Percentiles rank a stretch among this genome's conserved stretches.
Evolutionary conservation across 129 eudicot species (phyloP).

Genomic region (Centrapalus pauciflorus): DNA sequence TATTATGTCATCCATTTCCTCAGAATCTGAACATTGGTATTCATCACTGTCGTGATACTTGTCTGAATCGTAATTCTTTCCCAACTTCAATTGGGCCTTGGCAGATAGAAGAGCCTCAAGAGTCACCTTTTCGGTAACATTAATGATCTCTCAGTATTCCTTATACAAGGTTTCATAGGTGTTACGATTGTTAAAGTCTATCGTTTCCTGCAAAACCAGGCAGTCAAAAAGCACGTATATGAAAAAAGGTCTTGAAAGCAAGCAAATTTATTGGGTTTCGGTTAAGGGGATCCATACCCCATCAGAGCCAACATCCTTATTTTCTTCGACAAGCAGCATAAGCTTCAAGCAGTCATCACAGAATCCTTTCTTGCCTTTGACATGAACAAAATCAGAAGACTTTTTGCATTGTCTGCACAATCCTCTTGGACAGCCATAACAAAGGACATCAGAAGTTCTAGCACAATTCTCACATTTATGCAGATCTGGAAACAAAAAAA

Average conservation of each 20-base stretch:
- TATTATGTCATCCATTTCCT: slow-evolving; percentile 15
- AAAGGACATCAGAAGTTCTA: slow-evolving; percentile 37
- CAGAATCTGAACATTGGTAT: slow-evolving; percentile 25
- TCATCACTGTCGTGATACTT: slow-evolving; percentile 35
- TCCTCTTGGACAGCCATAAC: slow-evolving; percentile 61
- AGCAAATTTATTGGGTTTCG: too few species aligned
- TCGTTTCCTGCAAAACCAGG: slow-evolving; percentile 47
- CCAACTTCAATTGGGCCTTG: slow-evolving; percentile 18
- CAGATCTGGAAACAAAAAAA: slow-evolving; percentile 14
- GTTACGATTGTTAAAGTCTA: slow-evolving; percentile 57
- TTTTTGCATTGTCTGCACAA: slow-evolving; percentile 53
- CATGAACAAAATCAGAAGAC: slow-evolving; percentile 41
- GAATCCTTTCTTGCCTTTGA: slow-evolving; percentile 64
- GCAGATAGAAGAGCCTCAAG: slow-evolving; percentile 38
- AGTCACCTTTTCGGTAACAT: slow-evolving; percentile 48
- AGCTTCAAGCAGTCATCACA: slow-evolving; percentile 64
- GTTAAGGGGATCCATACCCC: slow-evolving; percentile 83
- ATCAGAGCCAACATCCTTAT: slow-evolving; percentile 57
- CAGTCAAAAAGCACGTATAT: neutral
- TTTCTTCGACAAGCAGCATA: slow-evolving; percentile 66
- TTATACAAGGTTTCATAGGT: slow-evolving; percentile 73
- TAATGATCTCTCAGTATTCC: slow-evolving; percentile 70
- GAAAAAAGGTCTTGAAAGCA: neutral
- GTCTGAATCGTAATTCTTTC: slow-evolving; percentile 37
- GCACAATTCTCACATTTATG: slow-evolving; percentile 36